A percentile compares a stretch with the other conserved stretches of the same genome.
Conservation (phyloP, 106 monocot genomes). For the Dioscorea dumetorum region DNA sequence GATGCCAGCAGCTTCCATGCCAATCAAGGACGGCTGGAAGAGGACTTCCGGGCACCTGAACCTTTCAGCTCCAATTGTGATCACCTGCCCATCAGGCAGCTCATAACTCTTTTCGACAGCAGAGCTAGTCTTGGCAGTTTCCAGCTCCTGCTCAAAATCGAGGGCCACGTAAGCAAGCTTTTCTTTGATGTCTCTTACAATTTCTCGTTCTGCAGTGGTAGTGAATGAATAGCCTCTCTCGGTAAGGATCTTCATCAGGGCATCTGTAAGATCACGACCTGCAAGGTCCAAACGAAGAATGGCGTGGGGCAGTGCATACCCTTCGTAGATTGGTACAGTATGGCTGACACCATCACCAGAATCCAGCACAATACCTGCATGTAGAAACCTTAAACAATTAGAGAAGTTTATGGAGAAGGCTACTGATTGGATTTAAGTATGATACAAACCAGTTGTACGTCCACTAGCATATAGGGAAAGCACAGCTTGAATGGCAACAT, state of each 20-base stretch:
- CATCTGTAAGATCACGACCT: slow-evolving; percentile 9
- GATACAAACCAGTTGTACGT: slow-evolving; percentile 11
- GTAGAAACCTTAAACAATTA: not conserved
- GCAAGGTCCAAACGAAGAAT: slow-evolving; percentile 12
- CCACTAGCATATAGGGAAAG: slow-evolving; percentile 11
- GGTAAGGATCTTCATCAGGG: slow-evolving; percentile 13
- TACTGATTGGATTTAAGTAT: not conserved
- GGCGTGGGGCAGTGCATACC: slow-evolving; percentile 13
- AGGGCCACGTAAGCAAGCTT: slow-evolving; percentile 16
- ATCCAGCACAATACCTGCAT: slow-evolving; percentile 12
- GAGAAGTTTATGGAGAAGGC: not conserved
- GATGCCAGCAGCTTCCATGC: slow-evolving; percentile 13
- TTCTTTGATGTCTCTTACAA: slow-evolving; percentile 15
- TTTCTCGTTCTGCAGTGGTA: slow-evolving; percentile 9
- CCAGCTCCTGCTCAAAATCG: slow-evolving; percentile 16
- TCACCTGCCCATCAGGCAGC: slow-evolving; percentile 11
- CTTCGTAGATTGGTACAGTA: slow-evolving; percentile 12
- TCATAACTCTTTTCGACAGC: slow-evolving; percentile 12
- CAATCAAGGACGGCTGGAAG: slow-evolving; percentile 14
- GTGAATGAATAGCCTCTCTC: slow-evolving; percentile 15
- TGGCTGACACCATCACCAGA: slow-evolving; percentile 17
- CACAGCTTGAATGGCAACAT: slow-evolving; percentile 10
- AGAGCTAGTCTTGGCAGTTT: slow-evolving; percentile 10
- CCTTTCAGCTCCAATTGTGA: slow-evolving; percentile 11
- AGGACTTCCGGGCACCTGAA: slow-evolving; percentile 13